Evolutionary conservation across 75 land plant species (phyloP).

Genomic region (Pinus tabuliformis): DNA sequence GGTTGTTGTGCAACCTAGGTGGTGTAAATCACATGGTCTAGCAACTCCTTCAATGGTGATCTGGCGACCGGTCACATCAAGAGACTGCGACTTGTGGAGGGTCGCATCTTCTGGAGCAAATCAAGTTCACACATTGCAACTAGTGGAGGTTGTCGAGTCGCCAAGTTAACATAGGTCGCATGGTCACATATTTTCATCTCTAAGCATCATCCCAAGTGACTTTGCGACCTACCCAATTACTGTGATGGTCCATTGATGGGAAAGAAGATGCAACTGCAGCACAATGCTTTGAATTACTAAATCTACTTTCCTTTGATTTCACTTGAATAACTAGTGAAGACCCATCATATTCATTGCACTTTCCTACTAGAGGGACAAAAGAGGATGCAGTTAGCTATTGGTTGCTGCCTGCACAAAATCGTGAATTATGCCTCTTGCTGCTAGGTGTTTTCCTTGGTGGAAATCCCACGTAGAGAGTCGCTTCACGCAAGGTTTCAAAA

Average conservation of each 20-base stretch:
- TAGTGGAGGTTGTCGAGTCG: too few relatives aligned
- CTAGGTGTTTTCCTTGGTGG: constrained; percentile 41
- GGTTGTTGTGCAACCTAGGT: too few relatives aligned
- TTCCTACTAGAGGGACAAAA: not conserved
- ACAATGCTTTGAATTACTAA: not conserved
- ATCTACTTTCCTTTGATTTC: constrained; percentile 7
- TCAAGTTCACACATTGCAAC: too few relatives aligned
- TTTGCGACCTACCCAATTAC: too few relatives aligned
- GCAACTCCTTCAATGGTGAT: too few relatives aligned
- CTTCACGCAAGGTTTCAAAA: constrained; percentile 83
- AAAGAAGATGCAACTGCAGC: constrained; percentile 7
- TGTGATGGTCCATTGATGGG: not conserved
- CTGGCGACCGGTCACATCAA: too few relatives aligned
- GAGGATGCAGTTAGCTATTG: not conserved
- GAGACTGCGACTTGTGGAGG: too few relatives aligned
- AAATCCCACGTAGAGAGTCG: constrained; percentile 56
- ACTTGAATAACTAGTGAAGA: constrained; percentile 9
- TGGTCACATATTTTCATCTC: too few relatives aligned
- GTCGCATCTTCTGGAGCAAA: too few relatives aligned
- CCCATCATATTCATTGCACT: constrained; percentile 3
- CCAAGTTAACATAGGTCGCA: too few relatives aligned
- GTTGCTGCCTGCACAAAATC: constrained; percentile 14
- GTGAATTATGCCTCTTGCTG: constrained; percentile 40
- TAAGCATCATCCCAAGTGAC: too few relatives aligned
- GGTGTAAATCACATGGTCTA: too few relatives aligned